phyloP scores from a whole-genome alignment of 106 monocot genomes.

The Dendrobium officinale region DNA sequence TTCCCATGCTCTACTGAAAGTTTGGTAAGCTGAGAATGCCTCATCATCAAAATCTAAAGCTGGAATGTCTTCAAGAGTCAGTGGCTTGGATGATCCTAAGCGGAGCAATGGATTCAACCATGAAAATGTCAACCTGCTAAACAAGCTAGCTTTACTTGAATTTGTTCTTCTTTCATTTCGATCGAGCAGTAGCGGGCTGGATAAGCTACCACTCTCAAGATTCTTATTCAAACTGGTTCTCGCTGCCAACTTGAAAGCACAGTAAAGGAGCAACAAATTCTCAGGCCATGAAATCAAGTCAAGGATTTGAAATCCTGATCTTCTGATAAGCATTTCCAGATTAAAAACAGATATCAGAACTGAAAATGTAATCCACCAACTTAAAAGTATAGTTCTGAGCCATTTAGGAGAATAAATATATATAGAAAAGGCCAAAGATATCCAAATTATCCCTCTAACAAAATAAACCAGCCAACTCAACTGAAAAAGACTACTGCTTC shows the following conservation, averaged over 20 bases:
- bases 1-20: conserved; percentile 40
- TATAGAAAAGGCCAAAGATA: conserved; percentile 29
- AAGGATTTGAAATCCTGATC: conserved; percentile 13
- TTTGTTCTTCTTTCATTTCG: conserved; percentile 15
- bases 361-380: conserved; percentile 42
- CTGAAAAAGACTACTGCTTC: not conserved
- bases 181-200: conserved; percentile 30
- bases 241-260: conserved; percentile 9
- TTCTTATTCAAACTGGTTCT: not conserved
- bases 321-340: conserved; percentile 18
- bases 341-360: conserved; percentile 27
- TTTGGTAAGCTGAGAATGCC: conserved; percentile 36
- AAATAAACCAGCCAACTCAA: conserved; percentile 5
- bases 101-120: conserved; percentile 72
- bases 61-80: conserved; percentile 51
- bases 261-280: conserved; percentile 41
- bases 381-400: conserved; percentile 5
- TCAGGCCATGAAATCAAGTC: conserved; percentile 37
- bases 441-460: conserved; percentile 37
- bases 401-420: conserved; percentile 17
- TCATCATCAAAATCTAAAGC: conserved; percentile 45
- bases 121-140: conserved; percentile 65
- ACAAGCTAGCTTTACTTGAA: conserved; percentile 19
- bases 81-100: conserved; percentile 41
- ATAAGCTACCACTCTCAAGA: not conserved